Evolutionary conservation across 192 early-diverging fungal species (phyloP).

Genomic region (Phycomyces blakesleeanus): DNA sequence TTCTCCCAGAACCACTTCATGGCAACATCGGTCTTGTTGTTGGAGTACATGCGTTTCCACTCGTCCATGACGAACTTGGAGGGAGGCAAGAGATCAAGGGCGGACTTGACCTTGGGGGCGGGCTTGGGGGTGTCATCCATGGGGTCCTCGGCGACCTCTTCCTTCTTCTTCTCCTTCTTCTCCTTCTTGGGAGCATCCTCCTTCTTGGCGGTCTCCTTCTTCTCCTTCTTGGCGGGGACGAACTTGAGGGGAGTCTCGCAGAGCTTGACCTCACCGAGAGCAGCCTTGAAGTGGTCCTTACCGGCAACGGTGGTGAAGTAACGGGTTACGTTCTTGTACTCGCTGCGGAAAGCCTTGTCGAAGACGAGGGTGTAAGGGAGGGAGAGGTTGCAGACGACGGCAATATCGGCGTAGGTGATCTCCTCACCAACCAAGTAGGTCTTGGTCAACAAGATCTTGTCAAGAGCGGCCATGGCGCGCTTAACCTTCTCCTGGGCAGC

Average conservation of each 20-base stretch:
- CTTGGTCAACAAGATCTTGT: conserved; percentile 76
- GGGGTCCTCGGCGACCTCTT: conserved; percentile 43
- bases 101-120: conserved; percentile 88
- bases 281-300: conserved; percentile 82
- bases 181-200: conserved; percentile 56
- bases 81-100: conserved; percentile 81
- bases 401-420: conserved; percentile 89
- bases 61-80: conserved; percentile 81
- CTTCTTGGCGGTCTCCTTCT: conserved; percentile 53
- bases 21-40: conserved; percentile 89
- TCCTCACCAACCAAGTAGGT: conserved; percentile 95
- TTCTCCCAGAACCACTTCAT: conserved; percentile 94
- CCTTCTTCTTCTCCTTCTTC: conserved; percentile 49
- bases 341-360: conserved; percentile 75
- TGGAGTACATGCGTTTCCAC: conserved; percentile 98
- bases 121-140: conserved; percentile 57
- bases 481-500: conserved; percentile 65
- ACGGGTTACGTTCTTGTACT: conserved; percentile 84
- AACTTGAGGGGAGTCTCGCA: conserved; percentile 58
- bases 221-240: conserved; percentile 61
- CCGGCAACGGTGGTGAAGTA: conserved; percentile 87
- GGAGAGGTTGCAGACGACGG: conserved; percentile 55
- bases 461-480: conserved; percentile 62
- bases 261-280: conserved; percentile 67
- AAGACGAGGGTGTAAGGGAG: conserved; percentile 52